phyloP scores from a whole-genome alignment of 2,329 filamentous ascomycete genomes.

The Beauveria rudraprayagi region DNA sequence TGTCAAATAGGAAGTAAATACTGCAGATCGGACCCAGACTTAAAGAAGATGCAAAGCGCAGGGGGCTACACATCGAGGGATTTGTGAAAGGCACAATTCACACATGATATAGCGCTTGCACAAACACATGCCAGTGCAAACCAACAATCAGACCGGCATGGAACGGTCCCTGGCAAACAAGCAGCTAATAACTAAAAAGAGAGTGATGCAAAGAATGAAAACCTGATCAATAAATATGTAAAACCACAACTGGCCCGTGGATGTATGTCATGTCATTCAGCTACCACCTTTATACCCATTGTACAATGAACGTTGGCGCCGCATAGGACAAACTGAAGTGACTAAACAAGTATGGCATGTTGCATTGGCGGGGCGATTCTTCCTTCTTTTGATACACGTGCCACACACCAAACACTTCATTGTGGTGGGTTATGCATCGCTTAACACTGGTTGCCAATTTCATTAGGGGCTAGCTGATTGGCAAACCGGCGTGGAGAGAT shows the following conservation, averaged over 20 bases:
- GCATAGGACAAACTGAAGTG: neutral
- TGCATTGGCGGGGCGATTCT: neutral
- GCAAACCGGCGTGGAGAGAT: neutral
- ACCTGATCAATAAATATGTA: neutral
- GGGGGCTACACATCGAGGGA: neutral
- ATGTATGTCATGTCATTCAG: neutral
- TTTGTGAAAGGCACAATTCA: neutral
- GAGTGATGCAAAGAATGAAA: neutral
- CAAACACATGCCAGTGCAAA: neutral
- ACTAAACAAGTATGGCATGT: neutral
- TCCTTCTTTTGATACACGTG: too few relatives aligned
- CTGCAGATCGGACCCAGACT: neutral
- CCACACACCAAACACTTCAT: too few relatives aligned
- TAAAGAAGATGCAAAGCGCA: too few relatives aligned
- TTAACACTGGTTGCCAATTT: neutral
- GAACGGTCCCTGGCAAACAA: neutral
- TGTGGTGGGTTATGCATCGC: neutral
- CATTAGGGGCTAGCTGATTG: neutral
- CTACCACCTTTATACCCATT: neutral
- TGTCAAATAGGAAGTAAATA: neutral
- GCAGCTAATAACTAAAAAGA: neutral
- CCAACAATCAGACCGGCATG: neutral
- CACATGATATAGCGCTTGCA: neutral
- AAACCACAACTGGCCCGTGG: neutral
- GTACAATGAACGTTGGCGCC: neutral